A percentile compares a stretch with the other conserved stretches of the same genome.
phyloP scores from a whole-genome alignment of 169 alveolate species.

The Plasmodium adleri region DNA sequence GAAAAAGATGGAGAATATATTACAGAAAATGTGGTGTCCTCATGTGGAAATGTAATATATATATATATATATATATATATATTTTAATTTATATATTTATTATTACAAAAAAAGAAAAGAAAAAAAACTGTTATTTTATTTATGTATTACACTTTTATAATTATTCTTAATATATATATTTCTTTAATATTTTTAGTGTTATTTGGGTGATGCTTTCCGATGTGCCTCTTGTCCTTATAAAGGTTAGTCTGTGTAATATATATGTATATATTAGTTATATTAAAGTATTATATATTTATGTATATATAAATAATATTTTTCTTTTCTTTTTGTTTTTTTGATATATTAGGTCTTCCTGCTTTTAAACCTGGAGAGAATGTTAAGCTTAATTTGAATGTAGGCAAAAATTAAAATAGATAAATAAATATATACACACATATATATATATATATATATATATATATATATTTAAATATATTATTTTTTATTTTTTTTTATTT shows the following conservation, averaged over 20 bases:
- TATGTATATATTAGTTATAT: not conserved
- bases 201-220: constrained; percentile 70
- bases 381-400: constrained; percentile 70
- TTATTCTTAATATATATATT: not conserved
- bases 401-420: constrained; percentile 13
- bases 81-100: no score
- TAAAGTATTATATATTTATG: constrained; percentile 5
- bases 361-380: constrained; percentile 74
- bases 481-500: constrained; percentile 22
- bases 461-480: not conserved
- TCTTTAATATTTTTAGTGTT: constrained; percentile 31
- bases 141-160: no score
- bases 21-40: constrained; percentile 63
- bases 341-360: constrained; percentile 56
- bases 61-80: not conserved
- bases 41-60: constrained; percentile 73
- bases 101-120: no score
- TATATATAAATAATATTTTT: not conserved
- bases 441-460: not conserved
- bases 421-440: not conserved
- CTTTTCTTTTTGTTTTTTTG: constrained; percentile 7
- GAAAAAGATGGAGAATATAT: constrained; percentile 58
- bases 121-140: no score
- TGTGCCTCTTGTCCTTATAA: constrained; percentile 76
- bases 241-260: constrained; percentile 15